Percentiles rank a stretch among this genome's conserved stretches.
Conservation (phyloP, 163 green algal genomes). For the Chlamydomonas reinhardtii region DNA sequence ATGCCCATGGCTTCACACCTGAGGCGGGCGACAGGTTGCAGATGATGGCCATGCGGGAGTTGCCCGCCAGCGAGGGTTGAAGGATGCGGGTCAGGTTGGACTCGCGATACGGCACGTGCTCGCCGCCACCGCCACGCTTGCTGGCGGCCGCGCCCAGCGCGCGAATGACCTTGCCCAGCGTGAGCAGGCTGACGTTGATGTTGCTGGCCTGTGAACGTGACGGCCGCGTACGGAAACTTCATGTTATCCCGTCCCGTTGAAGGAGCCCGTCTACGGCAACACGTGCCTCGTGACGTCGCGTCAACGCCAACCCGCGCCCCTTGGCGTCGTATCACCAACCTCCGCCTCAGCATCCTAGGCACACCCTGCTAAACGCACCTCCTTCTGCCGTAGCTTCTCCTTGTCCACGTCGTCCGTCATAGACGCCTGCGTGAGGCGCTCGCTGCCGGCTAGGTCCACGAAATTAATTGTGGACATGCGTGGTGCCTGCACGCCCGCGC, state of each 20-base stretch:
- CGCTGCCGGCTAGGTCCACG: conserved; percentile 78
- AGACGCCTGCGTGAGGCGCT: conserved; percentile 58
- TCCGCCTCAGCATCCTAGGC: no score
- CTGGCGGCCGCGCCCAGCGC: conserved; percentile 57
- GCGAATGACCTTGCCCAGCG: conserved; percentile 74
- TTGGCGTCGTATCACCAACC: no score
- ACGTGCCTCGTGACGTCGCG: no score
- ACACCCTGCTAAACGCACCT: conserved; percentile 46
- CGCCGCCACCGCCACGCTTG: not conserved
- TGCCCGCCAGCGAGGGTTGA: conserved; percentile 79
- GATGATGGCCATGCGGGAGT: conserved; percentile 82
- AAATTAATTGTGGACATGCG: conserved; percentile 73
- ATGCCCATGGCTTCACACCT: conserved; percentile 31
- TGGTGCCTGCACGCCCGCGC: conserved; percentile 14
- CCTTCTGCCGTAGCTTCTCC: conserved; percentile 60
- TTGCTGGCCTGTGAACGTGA: conserved; percentile 58
- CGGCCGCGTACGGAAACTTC: not conserved
- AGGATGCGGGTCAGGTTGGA: conserved; percentile 86
- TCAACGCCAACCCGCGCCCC: no score
- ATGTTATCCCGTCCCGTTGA: no score
- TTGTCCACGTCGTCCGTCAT: conserved; percentile 45
- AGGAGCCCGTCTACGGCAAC: no score
- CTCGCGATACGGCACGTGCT: conserved; percentile 82
- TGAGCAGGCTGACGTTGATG: conserved; percentile 80
- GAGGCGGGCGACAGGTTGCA: conserved; percentile 71